Base-by-base conservation (phyloP, 352 stramenopile species). In the Globisporangium cederbergense region DNA sequence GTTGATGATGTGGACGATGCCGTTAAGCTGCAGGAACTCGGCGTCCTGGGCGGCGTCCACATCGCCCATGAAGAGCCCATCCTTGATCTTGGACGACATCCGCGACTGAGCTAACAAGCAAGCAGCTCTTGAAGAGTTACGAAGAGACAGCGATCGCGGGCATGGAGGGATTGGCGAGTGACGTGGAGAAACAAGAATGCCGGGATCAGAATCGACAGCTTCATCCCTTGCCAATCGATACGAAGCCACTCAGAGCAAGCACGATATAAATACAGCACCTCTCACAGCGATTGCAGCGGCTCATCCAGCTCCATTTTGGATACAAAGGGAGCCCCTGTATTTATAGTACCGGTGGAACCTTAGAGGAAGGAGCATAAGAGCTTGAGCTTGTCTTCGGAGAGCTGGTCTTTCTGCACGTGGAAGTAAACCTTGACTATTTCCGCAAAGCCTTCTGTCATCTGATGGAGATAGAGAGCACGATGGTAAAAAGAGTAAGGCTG, bases 71-170 rank as follows among this genome's bases (percentile, higher is more conserved):
- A 98, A 98, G 52, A 98, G 80, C 8, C 90, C 90, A 77, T 98
- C 93, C 75, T 97, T 97, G 67, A 98, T 91, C 73, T 97, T 97
- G 36, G 91, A 96, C 62, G 92, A 96, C 91, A 98, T 98, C 50
- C 32, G 58, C 22, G 53, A 46, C 16, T 18, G 50, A 51, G 18
- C 2, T 18, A 38, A 57, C 30, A 57, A 45, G n/a, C 32, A 9
- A 9, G 46, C 46, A 53, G 36, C 30, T n/a, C 14, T 20, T 59
- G 34, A n/a, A 42, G 36, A 42, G 25, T 45, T 58, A 20, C 36
- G 45, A 54, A 6, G 30, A 49, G 30, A 43, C 2, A 9, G 45
- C 58, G 28, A 30, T 54, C 13, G 16, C 38, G 28, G 36, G 14
- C 57, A 65, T 65, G 43, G 50, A 58, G 34, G 22, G 42, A n/a